These are phyloP conservation scores for Hortaea werneckii DNA, from an alignment of 2,329 filamentous ascomycete genomes.

Conservation along the genomic window DNA sequence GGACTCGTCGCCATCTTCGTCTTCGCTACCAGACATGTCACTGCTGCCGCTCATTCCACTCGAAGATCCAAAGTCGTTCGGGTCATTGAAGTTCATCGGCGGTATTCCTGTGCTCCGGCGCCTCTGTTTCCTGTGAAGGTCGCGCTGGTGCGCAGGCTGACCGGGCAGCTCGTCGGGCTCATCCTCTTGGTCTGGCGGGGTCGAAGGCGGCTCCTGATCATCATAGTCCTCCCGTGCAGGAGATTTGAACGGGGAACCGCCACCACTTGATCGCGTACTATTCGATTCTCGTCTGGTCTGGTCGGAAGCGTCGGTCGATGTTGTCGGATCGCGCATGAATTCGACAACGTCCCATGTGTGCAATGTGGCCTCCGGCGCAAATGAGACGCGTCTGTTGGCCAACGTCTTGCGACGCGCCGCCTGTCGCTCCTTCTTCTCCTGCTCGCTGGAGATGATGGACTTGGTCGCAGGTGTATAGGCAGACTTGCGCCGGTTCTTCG, in stretches of 20 bases:
- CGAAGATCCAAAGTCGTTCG: slow-evolving; percentile 59
- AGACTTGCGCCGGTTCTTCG: slow-evolving; percentile 29
- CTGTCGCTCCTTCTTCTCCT: slow-evolving; percentile 50
- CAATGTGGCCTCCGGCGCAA: slow-evolving; percentile 90
- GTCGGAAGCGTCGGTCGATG: slow-evolving; percentile 59
- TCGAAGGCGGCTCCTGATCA: slow-evolving; percentile 49
- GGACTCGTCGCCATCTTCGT: slow-evolving; percentile 38
- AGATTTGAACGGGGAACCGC: slow-evolving; percentile 23
- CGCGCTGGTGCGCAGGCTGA: slow-evolving; percentile 56
- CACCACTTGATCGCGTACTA: slow-evolving; percentile 29
- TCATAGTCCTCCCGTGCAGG: slow-evolving; percentile 35
- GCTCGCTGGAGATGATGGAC: slow-evolving; percentile 45
- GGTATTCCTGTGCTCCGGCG: slow-evolving; percentile 59
- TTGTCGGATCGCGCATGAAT: slow-evolving; percentile 76
- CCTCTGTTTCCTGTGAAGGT: slow-evolving; percentile 51
- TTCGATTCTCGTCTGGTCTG: slow-evolving; percentile 64
- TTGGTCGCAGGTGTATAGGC: slow-evolving; percentile 42
- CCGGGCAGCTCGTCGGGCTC: slow-evolving; percentile 40
- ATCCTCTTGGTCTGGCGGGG: slow-evolving; percentile 50
- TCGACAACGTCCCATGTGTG: slow-evolving; percentile 96
- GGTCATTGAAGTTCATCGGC: slow-evolving; percentile 53
- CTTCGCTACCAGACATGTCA: slow-evolving; percentile 32
- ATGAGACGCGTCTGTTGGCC: slow-evolving; percentile 84
- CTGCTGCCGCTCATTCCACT: slow-evolving; percentile 62
- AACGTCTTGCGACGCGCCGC: slow-evolving; percentile 71